Base-by-base conservation (phyloP, 805 yeast species). In the Pichia manshurica region DNA sequence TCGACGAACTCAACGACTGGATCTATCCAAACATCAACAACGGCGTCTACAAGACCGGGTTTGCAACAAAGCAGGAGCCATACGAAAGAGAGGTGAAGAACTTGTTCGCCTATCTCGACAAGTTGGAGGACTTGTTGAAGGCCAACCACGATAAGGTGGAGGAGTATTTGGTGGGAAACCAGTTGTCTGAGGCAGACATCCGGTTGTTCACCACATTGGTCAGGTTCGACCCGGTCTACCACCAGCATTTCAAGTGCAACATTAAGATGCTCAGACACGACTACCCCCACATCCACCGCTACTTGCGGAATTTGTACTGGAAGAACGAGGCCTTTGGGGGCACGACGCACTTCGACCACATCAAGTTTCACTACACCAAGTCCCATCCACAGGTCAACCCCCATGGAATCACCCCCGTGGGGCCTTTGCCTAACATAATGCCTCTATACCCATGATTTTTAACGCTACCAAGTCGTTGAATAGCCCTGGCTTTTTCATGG, bases 221-320 rank as follows among this genome's bases (percentile, higher is more conserved):
- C 39, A 79, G 99, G 58, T 91, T 91, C 60, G 98, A 91, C 64
- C 85, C 95, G 1, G 95, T 89, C 20, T 91, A 91, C 62, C 91
- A 84, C 46, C 96, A 90, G 66, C 97, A 91, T 66, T 93, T 91
- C 78, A 93, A 91, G 69, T 87, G 96, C 66, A 91, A 91, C 66
- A 65, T 88, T 52, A 82, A 82, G 42, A 84, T 82, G 72, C 85
- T 91, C 58, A 78, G 96, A 61, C 64, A 59, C 38, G 86, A 87
- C 53, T 91, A 79, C 64, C 97, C 97, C 20, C 68, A 73, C 56
- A 66, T 90, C 46, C 84, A 88, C 67, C 70, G 78, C 51, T 91
- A 96, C 95, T 65, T 90, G 57, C 73, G 84, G 56, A 78, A 84
- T 55, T 73, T 93, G 57, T 93, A 90, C 69, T 89, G 96, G 96